Percentiles rank a stretch among this genome's conserved stretches.
These are phyloP conservation scores for Cupressus sempervirens DNA, from an alignment of 75 land plant species.

Conservation along the genomic window DNA sequence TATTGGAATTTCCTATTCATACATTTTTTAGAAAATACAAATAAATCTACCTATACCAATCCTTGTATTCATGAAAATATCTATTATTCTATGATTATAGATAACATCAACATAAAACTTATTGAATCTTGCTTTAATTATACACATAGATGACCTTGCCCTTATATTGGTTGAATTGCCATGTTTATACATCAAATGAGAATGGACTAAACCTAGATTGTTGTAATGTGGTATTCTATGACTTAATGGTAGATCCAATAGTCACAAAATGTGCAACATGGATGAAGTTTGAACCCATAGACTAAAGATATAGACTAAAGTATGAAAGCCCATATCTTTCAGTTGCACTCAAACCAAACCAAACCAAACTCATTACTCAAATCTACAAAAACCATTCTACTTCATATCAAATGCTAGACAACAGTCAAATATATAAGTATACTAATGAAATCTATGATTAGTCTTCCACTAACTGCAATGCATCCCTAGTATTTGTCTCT, in stretches of 20 bases:
- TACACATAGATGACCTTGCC: slow-evolving; percentile 16
- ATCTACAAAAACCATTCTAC: neutral
- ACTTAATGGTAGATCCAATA: slow-evolving; percentile 47
- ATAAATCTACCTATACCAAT: neutral
- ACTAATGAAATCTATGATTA: slow-evolving; percentile 66
- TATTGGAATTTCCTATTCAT: neutral
- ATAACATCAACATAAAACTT: neutral
- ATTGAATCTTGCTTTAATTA: slow-evolving; percentile 25
- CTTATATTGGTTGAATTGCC: slow-evolving; percentile 42
- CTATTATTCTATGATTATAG: neutral
- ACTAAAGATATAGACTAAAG: slow-evolving; percentile 43
- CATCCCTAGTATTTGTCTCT: too few species aligned
- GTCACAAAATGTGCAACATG: slow-evolving; percentile 74
- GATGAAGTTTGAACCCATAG: slow-evolving; percentile 54
- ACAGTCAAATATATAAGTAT: neutral
- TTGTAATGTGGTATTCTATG: slow-evolving; percentile 29
- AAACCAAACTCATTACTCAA: neutral
- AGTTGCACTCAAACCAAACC: neutral
- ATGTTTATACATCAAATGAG: slow-evolving; percentile 37
- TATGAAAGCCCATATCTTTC: slow-evolving; percentile 35
- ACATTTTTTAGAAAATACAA: neutral
- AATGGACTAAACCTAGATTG: slow-evolving; percentile 43
- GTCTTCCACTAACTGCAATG: slow-evolving; percentile 58
- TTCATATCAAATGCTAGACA: neutral
- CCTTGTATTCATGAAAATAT: neutral